Conservation (phyloP, 495 filamentous ascomycete genomes). For the Neurospora sp. region DNA sequence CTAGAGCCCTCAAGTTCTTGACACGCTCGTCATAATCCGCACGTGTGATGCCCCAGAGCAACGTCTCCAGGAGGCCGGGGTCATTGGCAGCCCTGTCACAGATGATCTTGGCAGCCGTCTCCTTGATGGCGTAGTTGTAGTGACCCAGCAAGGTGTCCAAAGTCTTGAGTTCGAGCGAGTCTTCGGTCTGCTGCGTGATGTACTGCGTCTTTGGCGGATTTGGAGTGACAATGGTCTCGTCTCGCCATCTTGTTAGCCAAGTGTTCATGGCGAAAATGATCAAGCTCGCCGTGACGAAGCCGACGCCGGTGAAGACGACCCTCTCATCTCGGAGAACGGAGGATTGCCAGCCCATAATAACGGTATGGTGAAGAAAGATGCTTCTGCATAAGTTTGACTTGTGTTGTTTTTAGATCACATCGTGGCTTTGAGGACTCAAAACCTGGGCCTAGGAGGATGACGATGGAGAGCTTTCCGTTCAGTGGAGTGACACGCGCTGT, state of each 20-base stretch:
- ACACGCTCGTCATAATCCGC: constrained; percentile 40
- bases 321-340: constrained; percentile 32
- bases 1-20: constrained; percentile 36
- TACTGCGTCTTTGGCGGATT: constrained; percentile 44
- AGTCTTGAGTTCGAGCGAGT: constrained; percentile 37
- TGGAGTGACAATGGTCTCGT: constrained; percentile 36
- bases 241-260: constrained; percentile 34
- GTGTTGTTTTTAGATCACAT: not conserved
- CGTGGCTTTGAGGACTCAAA: not conserved
- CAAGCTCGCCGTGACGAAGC: constrained; percentile 25
- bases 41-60: constrained; percentile 42
- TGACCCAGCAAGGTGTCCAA: constrained; percentile 41
- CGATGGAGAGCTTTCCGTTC: not conserved
- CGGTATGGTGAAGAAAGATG: not conserved
- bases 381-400: not conserved
- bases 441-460: not conserved
- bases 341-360: constrained; percentile 22
- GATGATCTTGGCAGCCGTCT: constrained; percentile 41
- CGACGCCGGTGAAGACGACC: constrained; percentile 30
- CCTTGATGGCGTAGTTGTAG: constrained; percentile 43
- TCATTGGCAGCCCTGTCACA: constrained; percentile 43
- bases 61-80: constrained; percentile 23
- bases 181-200: constrained; percentile 51
- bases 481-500: not conserved
- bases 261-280: constrained; percentile 23